A percentile compares a stretch with the other conserved stretches of the same genome.
Conservation (phyloP, 163 green algal species). For the Botryococcus braunii region DNA sequence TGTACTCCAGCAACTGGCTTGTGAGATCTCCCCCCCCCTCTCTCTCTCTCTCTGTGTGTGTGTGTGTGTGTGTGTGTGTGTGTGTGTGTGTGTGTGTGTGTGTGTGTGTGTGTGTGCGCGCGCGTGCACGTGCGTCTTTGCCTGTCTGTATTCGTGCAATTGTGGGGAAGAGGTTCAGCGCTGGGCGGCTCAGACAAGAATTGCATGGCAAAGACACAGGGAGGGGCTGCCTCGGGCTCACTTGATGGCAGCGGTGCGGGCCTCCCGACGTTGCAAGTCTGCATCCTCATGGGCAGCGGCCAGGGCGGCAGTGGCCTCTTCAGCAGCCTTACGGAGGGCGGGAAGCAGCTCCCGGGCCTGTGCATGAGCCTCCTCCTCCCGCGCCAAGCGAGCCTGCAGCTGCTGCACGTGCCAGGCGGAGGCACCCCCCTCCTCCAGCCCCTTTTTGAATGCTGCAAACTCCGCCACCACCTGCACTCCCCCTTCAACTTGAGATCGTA, state of each 20-base stretch:
- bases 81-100: too few relatives aligned
- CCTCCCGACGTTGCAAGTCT: neutral
- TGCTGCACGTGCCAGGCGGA: neutral
- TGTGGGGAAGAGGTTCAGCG: neutral
- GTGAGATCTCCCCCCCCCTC: neutral
- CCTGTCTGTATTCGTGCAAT: neutral
- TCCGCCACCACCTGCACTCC: neutral
- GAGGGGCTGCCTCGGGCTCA: neutral
- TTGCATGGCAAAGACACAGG: neutral
- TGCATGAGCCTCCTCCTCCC: neutral
- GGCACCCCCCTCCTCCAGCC: neutral
- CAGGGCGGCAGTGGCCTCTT: neutral
- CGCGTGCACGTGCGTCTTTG: neutral
- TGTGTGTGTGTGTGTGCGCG: too few relatives aligned
- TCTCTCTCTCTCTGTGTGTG: neutral
- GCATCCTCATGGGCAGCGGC: neutral
- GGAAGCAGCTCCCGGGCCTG: neutral
- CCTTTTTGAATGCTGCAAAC: neutral
- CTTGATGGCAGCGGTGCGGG: conserved; percentile 5
- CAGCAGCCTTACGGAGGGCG: neutral
- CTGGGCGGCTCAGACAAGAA: neutral
- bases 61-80: too few relatives aligned
- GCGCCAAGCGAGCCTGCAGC: neutral
- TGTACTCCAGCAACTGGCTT: neutral
- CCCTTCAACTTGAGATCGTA: neutral